Base-by-base conservation (phyloP, 139 green algal genomes). In the Ostreobium quekettii region DNA sequence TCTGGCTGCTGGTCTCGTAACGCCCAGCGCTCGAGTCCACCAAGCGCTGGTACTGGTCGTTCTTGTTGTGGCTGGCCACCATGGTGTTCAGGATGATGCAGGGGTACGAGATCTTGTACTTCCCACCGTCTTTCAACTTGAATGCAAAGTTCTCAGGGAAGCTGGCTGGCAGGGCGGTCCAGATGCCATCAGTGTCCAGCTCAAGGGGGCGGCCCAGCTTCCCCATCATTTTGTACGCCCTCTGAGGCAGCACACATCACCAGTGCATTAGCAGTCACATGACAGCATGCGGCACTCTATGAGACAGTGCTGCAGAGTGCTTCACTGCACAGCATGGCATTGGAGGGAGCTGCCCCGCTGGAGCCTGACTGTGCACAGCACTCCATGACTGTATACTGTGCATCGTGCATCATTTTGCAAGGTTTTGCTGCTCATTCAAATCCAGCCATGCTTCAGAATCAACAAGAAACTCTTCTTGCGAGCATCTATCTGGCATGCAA, bases 161-260 rank as follows among this genome's bases (percentile, higher is more conserved):
- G 72, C 71, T 87, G 30, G 61, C 79, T 0, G 93, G 93, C 60
- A 99, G 81, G 19, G 77, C 79, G 79, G 91, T 97, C 93, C 93
- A 99, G 77, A 99, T 99, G 72, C 93, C 93, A 71, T 99, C 93
- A 0, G 93, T 99, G 85, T 99, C 93, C 60, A 99, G 83, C 85
- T 99, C 93, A 48, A 99, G 83, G 0, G 92, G 90, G 60, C 83
- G 85, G 31, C 91, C 91, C 47, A 96, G 67, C 66, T 89, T 67
- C 36, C 81, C 71, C 26, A 96, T 77, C 36, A 96, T 78, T 38
- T 73, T 64, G 39, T 83, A 81, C 28, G 90, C 90, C 39, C 74
- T 74, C 83, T 95, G 83, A 67, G 37, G 36, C 3, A 32, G 11
- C 29, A 39, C n/a, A n/a, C n/a, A n/a, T n/a, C n/a, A n/a, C n/a